Base-by-base conservation (phyloP, 768 basidiomycete species). In the Tylopilus subfusipes region DNA sequence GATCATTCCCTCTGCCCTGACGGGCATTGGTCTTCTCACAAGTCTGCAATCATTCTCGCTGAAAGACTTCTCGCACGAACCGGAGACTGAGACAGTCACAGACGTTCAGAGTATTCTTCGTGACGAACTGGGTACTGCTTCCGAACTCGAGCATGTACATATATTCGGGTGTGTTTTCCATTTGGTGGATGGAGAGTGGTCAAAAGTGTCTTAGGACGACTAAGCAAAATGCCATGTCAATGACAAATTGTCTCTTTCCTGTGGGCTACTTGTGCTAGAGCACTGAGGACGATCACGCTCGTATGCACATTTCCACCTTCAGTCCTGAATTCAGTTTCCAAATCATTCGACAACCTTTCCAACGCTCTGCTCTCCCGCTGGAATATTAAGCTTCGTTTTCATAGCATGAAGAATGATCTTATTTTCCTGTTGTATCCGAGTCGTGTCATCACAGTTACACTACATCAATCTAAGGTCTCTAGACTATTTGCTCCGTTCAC, bases 331-430 rank as follows among this genome's bases (percentile, higher is more conserved):
- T 0, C 75, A 78, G 78, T 16, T 64, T 67, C 1, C 75, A 78
- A 5, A 81, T 62, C 69, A 69, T 31, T 55, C 62, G 0, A 48
- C 73, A 14, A 48, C 71, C 24, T 69, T 78, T 2, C 82, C 82
- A 1, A 82, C 62, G 48, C 76, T 9, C 68, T 69, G 18, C 77
- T 73, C n/a, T 0, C 78, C 76, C 0, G 79, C 78, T 45, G 65
- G 65, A 18, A 86, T 61, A 14, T 75, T 71, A 40, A 85, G 77
- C 59, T 83, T 82, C 0, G 80, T 83, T 68, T 87, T 86, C 85
- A 85, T 86, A 1, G 84, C 82, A 65, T 84, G 82, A 13, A 86
- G 72, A 19, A 82, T 73, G 30, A 81, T n/a, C n/a, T n/a, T n/a
- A n/a, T n/a, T n/a, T n/a, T n/a, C n/a, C n/a, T 44, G 42, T 24